These are phyloP conservation scores for Passiflora organensis DNA, from an alignment of 345 rosid species.

Conservation along the genomic window DNA sequence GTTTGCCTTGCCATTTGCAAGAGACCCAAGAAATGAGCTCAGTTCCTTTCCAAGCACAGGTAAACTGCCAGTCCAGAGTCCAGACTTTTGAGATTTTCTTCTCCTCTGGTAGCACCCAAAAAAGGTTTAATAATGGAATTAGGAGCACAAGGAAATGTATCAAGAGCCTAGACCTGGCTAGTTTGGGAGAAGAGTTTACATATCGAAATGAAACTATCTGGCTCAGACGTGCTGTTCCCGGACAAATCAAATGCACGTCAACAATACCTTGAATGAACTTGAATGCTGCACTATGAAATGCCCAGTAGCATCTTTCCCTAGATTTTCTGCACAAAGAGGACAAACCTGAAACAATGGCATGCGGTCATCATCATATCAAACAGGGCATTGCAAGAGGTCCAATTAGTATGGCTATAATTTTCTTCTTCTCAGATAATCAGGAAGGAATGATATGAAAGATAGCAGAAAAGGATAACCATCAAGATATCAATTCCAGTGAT, in stretches of 20 bases:
- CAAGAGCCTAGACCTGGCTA: not conserved
- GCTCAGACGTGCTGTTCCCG: not conserved
- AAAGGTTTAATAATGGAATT: conserved; percentile 3
- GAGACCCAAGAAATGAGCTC: conserved; percentile 37
- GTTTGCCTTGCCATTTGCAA: conserved; percentile 27
- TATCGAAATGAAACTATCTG: not conserved
- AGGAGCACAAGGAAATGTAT: conserved; percentile 8
- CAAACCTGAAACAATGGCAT: conserved; percentile 42
- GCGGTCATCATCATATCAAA: conserved; percentile 4
- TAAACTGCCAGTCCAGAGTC: conserved; percentile 30
- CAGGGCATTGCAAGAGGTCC: not conserved
- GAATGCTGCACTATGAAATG: conserved; percentile 57
- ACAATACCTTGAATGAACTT: conserved; percentile 41
- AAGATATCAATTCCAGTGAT: not conserved
- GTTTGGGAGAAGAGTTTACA: not conserved
- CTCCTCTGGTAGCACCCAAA: conserved; percentile 35
- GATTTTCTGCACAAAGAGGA: conserved; percentile 59
- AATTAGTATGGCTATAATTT: not conserved
- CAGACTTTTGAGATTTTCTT: conserved; percentile 38
- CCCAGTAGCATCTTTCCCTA: conserved; percentile 46
- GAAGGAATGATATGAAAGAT: not conserved
- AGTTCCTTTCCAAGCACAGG: conserved; percentile 41
- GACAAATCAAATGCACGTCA: conserved; percentile 2
- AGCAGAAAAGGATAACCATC: too few relatives aligned
- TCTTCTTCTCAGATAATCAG: not conserved